These are phyloP conservation scores for Saccharomycopsis sp. DNA, from an alignment of 805 yeast species.

Conservation along the genomic window DNA sequence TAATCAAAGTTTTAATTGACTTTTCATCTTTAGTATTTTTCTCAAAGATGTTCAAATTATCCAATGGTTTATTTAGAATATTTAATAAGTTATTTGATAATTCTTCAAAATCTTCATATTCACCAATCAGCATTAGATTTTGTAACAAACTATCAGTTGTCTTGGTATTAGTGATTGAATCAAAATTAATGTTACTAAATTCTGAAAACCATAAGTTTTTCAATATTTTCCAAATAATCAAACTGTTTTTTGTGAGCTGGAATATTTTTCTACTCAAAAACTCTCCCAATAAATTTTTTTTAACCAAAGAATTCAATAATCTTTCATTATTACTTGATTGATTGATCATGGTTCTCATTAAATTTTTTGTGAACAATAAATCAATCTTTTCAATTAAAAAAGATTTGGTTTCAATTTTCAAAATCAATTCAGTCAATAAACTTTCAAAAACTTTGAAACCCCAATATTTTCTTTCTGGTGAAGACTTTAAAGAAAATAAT, in stretches of 20 bases:
- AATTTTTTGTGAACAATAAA: conserved; percentile 46
- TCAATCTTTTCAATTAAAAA: not conserved
- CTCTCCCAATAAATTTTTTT: conserved; percentile 33
- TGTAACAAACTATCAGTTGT: conserved; percentile 39
- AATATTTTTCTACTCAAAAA: conserved; percentile 20
- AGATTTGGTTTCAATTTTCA: conserved; percentile 12
- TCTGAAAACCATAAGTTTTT: conserved; percentile 30
- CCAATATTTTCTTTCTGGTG: conserved; percentile 78
- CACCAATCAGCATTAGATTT: conserved; percentile 15
- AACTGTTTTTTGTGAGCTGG: conserved; percentile 25
- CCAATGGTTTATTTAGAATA: conserved; percentile 19
- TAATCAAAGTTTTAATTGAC: conserved; percentile 19
- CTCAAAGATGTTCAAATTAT: conserved; percentile 20
- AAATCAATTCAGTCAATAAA: conserved; percentile 27
- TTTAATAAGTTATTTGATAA: conserved; percentile 18
- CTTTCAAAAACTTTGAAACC: conserved; percentile 67
- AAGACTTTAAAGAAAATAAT: conserved; percentile 63
- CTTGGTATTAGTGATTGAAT: conserved; percentile 63
- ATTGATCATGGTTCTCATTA: conserved; percentile 63
- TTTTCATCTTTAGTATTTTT: conserved; percentile 18
- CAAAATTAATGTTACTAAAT: conserved; percentile 61
- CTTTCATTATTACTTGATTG: conserved; percentile 63
- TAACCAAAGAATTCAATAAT: conserved; percentile 56
- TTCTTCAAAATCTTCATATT: conserved; percentile 17
- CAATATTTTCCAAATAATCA: conserved; percentile 26